These are phyloP conservation scores for Urochloa ruziziensis DNA, from an alignment of 176 grass and related monocot species.

Conservation along the genomic window DNA sequence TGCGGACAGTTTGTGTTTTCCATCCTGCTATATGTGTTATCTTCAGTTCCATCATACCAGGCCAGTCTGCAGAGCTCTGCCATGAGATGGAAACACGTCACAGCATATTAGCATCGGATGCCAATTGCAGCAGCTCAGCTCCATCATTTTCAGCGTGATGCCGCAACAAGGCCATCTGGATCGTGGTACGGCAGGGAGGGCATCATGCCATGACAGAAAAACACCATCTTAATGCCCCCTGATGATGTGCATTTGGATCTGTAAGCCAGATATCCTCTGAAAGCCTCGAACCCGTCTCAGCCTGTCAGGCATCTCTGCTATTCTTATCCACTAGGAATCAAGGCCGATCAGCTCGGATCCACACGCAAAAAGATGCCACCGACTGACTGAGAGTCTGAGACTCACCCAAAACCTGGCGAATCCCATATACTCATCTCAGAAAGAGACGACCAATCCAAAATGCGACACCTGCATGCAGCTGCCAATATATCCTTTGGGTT, in stretches of 20 bases:
- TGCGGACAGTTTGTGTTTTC: neutral
- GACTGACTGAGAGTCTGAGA: neutral
- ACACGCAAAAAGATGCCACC: neutral
- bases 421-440: neutral
- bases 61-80: neutral
- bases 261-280: neutral
- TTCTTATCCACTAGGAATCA: neutral
- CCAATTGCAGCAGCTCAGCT: neutral
- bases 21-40: too few relatives aligned
- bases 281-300: neutral
- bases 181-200: neutral
- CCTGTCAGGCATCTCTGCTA: neutral
- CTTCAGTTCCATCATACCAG: neutral
- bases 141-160: neutral
- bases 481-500: neutral
- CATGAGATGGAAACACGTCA: neutral
- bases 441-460: neutral
- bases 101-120: neutral
- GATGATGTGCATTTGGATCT: neutral
- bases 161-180: neutral
- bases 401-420: neutral
- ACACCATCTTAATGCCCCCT: neutral
- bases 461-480: neutral
- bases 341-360: neutral
- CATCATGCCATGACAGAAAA: neutral